These are phyloP conservation scores for Flaveria linearis DNA, from an alignment of 129 eudicot species.

Conservation along the genomic window DNA sequence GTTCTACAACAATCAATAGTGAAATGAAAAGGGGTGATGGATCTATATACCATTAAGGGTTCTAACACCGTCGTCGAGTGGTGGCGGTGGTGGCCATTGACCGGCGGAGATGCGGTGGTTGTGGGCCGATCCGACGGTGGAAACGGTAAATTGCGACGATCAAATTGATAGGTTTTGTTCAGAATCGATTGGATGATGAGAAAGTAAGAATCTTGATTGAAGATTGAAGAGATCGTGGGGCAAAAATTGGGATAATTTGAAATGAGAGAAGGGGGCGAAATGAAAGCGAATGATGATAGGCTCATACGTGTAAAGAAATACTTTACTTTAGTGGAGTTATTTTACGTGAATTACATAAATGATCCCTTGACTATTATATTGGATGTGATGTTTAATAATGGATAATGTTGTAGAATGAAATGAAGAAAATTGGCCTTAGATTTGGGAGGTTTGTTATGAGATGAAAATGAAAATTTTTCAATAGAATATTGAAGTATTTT, in stretches of 20 bases:
- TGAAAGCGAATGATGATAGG: slow-evolving; percentile 27
- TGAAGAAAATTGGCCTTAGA: neutral
- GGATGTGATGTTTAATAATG: neutral
- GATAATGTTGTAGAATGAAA: neutral
- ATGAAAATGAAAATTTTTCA: too few species aligned
- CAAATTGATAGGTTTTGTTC: too few species aligned
- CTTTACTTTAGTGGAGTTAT: neutral
- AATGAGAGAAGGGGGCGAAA: slow-evolving; percentile 12
- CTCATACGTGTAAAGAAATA: neutral
- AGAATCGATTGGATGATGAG: slow-evolving; percentile 27
- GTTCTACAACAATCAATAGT: slow-evolving; percentile 4
- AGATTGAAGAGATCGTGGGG: neutral
- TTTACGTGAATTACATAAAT: neutral
- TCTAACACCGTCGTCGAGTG: neutral
- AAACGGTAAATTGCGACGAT: neutral
- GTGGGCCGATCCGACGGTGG: slow-evolving; percentile 3
- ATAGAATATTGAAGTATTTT: too few species aligned
- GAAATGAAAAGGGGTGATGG: neutral
- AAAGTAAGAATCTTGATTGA: neutral
- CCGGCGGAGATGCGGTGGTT: slow-evolving; percentile 17
- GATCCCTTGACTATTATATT: neutral
- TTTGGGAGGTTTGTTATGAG: too few species aligned
- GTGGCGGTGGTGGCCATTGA: slow-evolving; percentile 17
- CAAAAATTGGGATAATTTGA: slow-evolving; percentile 38
- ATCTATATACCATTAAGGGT: slow-evolving; percentile 21